A percentile compares a stretch with the other conserved stretches of the same genome.
Conservation (phyloP, 75 land plant species). For the Pinus albicaulis region DNA sequence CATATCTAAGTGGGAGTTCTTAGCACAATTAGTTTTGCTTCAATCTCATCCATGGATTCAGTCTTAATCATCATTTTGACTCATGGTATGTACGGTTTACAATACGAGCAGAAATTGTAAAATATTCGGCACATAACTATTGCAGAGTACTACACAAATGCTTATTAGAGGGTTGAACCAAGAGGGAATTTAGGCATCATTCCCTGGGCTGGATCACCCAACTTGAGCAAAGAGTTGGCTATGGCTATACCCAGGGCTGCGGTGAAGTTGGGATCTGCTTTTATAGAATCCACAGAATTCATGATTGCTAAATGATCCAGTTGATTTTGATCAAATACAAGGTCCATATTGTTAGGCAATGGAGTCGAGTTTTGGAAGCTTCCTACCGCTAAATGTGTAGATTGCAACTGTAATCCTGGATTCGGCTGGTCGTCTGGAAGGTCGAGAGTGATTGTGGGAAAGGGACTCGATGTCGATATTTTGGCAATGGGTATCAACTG, state of each 20-base stretch:
- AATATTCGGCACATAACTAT: not conserved
- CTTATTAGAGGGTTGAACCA: not conserved
- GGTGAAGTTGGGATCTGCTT: not conserved
- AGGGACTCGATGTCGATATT: not conserved
- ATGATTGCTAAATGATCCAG: not conserved
- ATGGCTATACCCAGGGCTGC: not conserved
- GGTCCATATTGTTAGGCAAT: not conserved
- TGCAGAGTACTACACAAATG: not conserved
- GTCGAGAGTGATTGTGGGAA: slow-evolving; percentile 1
- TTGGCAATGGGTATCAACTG: slow-evolving; percentile 1
- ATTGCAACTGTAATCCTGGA: not conserved
- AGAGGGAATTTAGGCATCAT: not conserved
- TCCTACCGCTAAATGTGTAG: not conserved
- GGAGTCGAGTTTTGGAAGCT: not conserved
- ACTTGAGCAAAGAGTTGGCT: not conserved
- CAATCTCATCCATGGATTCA: too few relatives aligned
- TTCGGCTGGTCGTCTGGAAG: not conserved
- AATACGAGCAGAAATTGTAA: too few relatives aligned
- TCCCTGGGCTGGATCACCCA: not conserved
- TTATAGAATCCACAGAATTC: not conserved
- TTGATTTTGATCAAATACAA: too few relatives aligned
- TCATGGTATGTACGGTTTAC: too few relatives aligned
- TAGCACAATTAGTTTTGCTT: too few relatives aligned
- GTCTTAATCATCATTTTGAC: too few relatives aligned
- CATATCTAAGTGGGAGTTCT: too few relatives aligned